phyloP scores from a whole-genome alignment of 306 rosid genomes.

The Glycine soja region DNA sequence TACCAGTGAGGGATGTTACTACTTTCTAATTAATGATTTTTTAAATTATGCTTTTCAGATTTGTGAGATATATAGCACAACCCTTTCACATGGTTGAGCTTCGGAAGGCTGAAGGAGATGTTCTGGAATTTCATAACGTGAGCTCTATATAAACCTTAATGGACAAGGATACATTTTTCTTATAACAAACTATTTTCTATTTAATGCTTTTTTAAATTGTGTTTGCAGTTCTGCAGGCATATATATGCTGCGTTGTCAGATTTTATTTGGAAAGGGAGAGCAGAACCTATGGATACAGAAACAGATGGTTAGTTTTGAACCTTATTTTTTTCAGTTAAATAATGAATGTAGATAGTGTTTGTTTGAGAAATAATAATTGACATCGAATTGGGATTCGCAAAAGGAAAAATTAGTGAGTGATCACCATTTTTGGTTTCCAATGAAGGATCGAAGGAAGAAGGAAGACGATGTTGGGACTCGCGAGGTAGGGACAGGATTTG shows the following conservation, averaged over 20 bases:
- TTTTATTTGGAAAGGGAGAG: conserved; percentile 62
- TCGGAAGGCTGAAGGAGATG: conserved; percentile 78
- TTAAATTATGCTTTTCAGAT: conserved; percentile 54
- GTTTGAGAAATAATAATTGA: neutral
- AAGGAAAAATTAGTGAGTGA: neutral
- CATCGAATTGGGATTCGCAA: neutral
- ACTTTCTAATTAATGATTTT: neutral
- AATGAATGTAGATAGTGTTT: too few relatives aligned
- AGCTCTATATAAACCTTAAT: neutral
- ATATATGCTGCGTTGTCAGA: conserved; percentile 71
- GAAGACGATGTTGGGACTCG: neutral
- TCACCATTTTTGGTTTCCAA: neutral
- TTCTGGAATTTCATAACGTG: conserved; percentile 79
- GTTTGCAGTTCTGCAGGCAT: conserved; percentile 73
- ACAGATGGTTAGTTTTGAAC: neutral
- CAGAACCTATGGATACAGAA: conserved; percentile 58
- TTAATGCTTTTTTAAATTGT: neutral
- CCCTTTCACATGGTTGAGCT: conserved; percentile 76
- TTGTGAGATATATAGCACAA: conserved; percentile 78
- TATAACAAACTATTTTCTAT: neutral
- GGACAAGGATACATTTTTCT: neutral
- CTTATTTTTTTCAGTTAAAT: too few relatives aligned
- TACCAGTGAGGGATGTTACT: neutral
- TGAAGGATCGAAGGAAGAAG: neutral
- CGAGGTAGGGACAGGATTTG: neutral